Base-by-base conservation (phyloP, 345 rosid species). In the Aquilaria yunnanensis region DNA sequence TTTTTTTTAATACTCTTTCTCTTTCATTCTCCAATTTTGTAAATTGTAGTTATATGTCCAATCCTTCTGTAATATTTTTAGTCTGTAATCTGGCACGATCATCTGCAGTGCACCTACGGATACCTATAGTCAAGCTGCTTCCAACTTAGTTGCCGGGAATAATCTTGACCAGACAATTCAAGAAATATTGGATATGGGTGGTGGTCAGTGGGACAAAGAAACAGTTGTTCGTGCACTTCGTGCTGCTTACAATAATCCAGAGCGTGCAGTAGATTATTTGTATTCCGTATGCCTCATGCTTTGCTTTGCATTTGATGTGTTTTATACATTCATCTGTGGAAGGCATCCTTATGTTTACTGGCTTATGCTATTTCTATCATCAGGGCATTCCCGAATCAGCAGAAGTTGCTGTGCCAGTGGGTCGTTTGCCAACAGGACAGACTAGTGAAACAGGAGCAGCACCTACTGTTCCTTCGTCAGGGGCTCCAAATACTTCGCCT, bases 171-270 rank as follows among this genome's bases (percentile, higher is more conserved):
- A 80, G 72, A 83, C 86, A 57, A 79, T 90, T 64, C 94, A 82
- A 70, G 89, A 90, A 70, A 60, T 94, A 69, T 82, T 94, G 95
- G 99, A 94, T 68, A 85, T 94, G 75, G 99, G 97, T 14, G 99
- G 96, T 49, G 99, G 99, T 52, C 84, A 63, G 51, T 94, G 99
- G 99, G 97, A 87, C 77, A 86, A 85, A 84, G 97, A 94, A 69
- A 88, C 90, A 31, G 97, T 94, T 68, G 72, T 77, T 49, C 88
- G 96, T 54, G 99, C 99, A 54, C 96, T 94, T 77, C 90, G 89
- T 72, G 97, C 99, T 33, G 97, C 99, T 59, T 89, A 91, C 74
- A 94, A 91, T 75, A 94, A 94, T 64, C 99, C 99, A 30, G 99
- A 91, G 81, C 77, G 99, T 65, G 99, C 99, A n/a, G 96, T 94